Base-by-base conservation (phyloP, 1,284 basidiomycete species). In the Fistulina hepatica region DNA sequence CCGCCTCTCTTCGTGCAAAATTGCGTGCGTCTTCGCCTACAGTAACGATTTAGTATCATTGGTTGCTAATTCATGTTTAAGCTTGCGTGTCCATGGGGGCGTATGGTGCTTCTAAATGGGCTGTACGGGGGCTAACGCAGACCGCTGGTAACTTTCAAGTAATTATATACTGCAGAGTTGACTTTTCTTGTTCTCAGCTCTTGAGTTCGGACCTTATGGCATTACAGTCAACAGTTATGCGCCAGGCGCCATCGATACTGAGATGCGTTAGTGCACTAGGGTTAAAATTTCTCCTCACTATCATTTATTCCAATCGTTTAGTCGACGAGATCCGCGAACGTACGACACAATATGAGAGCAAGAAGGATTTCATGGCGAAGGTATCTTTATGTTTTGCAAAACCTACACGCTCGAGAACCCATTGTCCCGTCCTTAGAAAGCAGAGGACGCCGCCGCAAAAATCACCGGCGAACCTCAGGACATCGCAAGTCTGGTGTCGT, bases 141-240 rank as follows among this genome's bases (percentile, higher is more conserved):
- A 48, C 37, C 2, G 46, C 48, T 12, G 50, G 54, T 58, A 41
- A 17, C 12, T 45, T 44, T 19, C 4, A 17, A 12, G 25, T 6
- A 21, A 12, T 25, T 12, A 2, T 10, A 21, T 9, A 28, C 13
- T 16, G 9, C 8, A 20, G 7, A 20, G 6, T 15, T 13, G 21
- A 6, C 44, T 24, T 36, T 32, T 13, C 39, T 13, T 16, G 17
- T 36, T 9, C 25, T 8, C 41, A 57, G 67, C 66, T 0, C 23
- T 50, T 12, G 67, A 72, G 40, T 46, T 67, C 13, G 63, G 58
- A 3, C 47, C 50, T 25, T 37, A 69, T 39, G 53, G 56, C 2
- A 67, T 73, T 36, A 72, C 65, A 0, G 69, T 68, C 3, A 73
- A 71, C 38, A 61, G 67, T 3, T 73, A 73, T 41, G 66, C 69